Conservation (phyloP, 345 rosid species). For the Populus simonii region DNA sequence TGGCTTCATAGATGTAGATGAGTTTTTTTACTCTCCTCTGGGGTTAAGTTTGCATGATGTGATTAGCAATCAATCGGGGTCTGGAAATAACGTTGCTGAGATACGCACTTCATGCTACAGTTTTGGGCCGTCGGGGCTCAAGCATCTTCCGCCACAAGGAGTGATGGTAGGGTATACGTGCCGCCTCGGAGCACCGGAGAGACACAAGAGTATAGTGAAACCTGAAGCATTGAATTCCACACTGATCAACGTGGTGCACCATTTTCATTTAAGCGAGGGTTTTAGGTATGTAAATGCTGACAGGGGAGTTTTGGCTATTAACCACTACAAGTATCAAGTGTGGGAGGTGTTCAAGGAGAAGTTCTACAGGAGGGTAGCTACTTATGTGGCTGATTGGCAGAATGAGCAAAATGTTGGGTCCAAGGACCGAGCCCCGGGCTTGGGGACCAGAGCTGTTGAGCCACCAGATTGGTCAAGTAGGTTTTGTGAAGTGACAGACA, state of each 20-base stretch:
- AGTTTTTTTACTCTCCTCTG: constrained; percentile 57
- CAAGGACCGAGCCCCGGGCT: constrained; percentile 78
- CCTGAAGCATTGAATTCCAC: constrained; percentile 75
- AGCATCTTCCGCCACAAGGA: constrained; percentile 40
- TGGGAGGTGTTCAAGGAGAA: constrained; percentile 95
- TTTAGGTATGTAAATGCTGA: constrained; percentile 46
- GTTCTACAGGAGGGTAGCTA: constrained; percentile 79
- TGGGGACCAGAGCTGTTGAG: constrained; percentile 75
- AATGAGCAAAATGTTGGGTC: constrained; percentile 67
- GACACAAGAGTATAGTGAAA: constrained; percentile 80
- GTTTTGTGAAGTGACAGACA: constrained; percentile 75
- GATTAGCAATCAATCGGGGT: constrained; percentile 30
- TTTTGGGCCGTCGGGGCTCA: constrained; percentile 76
- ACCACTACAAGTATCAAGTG: constrained; percentile 82
- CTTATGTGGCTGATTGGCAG: constrained; percentile 89
- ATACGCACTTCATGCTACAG: constrained; percentile 59
- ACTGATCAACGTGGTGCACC: constrained; percentile 77
- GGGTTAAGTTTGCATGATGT: constrained; percentile 29
- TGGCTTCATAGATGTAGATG: constrained; percentile 82
- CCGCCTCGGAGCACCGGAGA: constrained; percentile 51
- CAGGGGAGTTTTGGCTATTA: constrained; percentile 49
- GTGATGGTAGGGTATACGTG: constrained; percentile 72
- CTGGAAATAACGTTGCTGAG: constrained; percentile 36
- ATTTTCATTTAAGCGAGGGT: constrained; percentile 59
- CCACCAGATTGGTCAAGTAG: constrained; percentile 71